Evolutionary conservation across 129 eudicot species (phyloP).

Genomic region (carrot (Daucus carota)): DNA sequence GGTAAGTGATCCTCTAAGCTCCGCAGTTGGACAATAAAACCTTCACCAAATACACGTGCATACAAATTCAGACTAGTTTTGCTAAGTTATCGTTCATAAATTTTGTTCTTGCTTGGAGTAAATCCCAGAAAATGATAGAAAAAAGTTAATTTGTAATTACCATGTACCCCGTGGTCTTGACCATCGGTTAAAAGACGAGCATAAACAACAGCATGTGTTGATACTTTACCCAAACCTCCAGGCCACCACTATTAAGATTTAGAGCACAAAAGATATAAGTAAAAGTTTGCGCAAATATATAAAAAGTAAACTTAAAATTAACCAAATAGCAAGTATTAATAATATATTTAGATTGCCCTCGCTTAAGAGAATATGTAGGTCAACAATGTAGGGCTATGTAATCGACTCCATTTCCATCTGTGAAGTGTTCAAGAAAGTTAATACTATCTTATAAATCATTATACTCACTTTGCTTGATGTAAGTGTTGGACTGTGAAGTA

Average conservation of each 20-base stretch:
- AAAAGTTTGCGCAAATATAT: neutral
- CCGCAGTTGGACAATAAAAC: constrained; percentile 91
- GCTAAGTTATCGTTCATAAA: neutral
- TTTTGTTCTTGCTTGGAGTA: neutral
- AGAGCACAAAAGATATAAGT: constrained; percentile 11
- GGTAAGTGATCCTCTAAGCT: constrained; percentile 96
- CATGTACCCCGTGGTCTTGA: constrained; percentile 81
- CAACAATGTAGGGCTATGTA: too few species aligned
- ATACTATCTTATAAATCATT: neutral
- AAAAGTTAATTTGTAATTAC: constrained; percentile 24
- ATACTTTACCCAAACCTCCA: constrained; percentile 88
- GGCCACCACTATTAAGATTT: constrained; percentile 88
- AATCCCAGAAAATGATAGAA: neutral
- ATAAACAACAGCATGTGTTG: constrained; percentile 90
- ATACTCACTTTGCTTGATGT: constrained; percentile 92
- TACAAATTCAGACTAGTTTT: neutral
- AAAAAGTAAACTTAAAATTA: neutral
- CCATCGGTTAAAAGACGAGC: constrained; percentile 75
- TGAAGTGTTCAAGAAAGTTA: neutral
- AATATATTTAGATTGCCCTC: neutral
- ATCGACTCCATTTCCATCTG: neutral
- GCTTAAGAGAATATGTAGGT: neutral
- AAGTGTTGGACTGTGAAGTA: constrained; percentile 85
- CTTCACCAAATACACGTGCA: constrained; percentile 18
- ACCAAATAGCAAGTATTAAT: neutral